phyloP scores from a whole-genome alignment of 2,329 filamentous ascomycete genomes.

The Aureobasidium sp. region DNA sequence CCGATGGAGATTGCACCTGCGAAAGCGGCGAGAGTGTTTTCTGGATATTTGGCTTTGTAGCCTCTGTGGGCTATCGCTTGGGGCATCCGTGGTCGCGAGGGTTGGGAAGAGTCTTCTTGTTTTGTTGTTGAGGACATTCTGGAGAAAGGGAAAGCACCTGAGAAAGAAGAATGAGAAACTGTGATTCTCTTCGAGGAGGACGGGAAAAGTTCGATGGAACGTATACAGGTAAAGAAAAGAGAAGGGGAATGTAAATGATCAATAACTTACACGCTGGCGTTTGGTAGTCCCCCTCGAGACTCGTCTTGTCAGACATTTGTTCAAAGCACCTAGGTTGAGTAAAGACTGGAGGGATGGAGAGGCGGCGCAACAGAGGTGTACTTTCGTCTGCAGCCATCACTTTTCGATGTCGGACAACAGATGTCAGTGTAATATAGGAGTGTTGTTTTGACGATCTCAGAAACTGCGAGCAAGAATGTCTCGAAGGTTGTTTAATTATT shows the following conservation, averaged over 20 bases:
- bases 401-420: neutral
- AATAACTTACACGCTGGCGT: conserved; percentile 11
- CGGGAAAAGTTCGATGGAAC: neutral
- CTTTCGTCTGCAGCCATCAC: conserved; percentile 4
- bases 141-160: conserved; percentile 10
- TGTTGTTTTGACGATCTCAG: neutral
- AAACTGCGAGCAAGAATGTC: neutral
- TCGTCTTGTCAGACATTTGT: conserved; percentile 14
- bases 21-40: conserved; percentile 81
- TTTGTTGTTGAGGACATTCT: neutral
- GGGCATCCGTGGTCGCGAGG: conserved; percentile 32
- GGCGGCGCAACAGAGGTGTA: conserved; percentile 7
- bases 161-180: neutral
- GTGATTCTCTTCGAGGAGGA: neutral
- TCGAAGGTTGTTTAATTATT: neutral
- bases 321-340: conserved; percentile 13
- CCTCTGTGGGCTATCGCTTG: conserved; percentile 73
- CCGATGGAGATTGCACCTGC: conserved; percentile 63
- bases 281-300: neutral
- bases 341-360: conserved; percentile 11
- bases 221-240: neutral
- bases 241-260: neutral
- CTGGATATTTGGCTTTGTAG: conserved; percentile 68
- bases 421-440: neutral
- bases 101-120: neutral